Evolutionary conservation across 2,329 filamentous ascomycete genomes (phyloP).

Genomic region (Spiromastix sp.): DNA sequence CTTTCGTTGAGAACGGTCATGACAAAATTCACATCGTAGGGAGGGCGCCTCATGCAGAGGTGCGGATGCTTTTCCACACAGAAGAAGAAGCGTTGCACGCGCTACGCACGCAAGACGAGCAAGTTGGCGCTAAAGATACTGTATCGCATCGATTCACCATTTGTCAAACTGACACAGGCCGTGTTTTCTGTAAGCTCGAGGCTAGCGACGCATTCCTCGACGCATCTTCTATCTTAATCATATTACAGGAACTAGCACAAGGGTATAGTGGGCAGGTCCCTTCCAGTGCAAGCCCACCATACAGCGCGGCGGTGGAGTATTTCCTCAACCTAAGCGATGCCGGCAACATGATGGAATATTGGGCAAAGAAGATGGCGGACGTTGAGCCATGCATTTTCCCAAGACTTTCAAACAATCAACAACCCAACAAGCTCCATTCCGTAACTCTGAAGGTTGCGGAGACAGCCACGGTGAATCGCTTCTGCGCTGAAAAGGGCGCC

Average conservation of each 20-base stretch:
- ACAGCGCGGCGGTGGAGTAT: constrained; percentile 4
- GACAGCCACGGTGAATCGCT: constrained; percentile 1
- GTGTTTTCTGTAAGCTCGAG: constrained; percentile 8
- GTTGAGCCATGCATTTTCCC: constrained; percentile 6
- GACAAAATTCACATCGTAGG: background rate
- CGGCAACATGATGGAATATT: constrained; percentile 6
- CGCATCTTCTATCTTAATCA: constrained; percentile 8
- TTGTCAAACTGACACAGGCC: constrained; percentile 6
- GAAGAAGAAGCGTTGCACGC: background rate
- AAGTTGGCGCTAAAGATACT: background rate
- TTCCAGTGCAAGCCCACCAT: background rate
- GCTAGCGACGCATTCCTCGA: constrained; percentile 9
- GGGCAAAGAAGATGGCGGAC: constrained; percentile 3
- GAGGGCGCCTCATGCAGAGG: background rate
- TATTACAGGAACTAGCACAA: constrained; percentile 5
- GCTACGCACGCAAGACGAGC: constrained; percentile 1
- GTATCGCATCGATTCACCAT: constrained; percentile 7
- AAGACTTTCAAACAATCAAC: background rate
- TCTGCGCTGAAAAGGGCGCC: constrained; percentile 3
- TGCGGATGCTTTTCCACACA: background rate
- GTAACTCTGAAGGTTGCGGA: constrained; percentile 1
- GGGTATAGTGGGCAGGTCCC: constrained; percentile 3
- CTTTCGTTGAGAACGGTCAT: too few relatives aligned
- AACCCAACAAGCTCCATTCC: background rate
- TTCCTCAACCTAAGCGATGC: background rate